Conservation (phyloP, 305 asterid genomes). For the Withania somnifera region DNA sequence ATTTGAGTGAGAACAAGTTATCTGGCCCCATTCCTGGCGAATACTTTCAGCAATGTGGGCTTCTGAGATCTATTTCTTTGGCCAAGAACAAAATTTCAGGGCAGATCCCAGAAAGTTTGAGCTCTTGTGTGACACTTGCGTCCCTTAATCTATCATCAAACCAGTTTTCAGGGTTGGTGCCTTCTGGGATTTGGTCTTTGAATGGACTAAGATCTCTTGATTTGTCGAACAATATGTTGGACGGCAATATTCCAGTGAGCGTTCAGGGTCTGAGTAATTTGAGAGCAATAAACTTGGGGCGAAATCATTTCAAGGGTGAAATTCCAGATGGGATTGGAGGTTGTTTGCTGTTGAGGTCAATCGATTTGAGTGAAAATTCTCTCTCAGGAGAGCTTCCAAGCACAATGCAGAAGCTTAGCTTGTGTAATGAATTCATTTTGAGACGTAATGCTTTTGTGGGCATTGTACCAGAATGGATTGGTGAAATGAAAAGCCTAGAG, state of each 20-base stretch:
- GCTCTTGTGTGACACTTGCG: slow-evolving; percentile 57
- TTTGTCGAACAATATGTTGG: slow-evolving; percentile 64
- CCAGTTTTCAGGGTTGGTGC: slow-evolving; percentile 57
- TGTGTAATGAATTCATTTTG: slow-evolving; percentile 39
- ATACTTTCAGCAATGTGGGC: slow-evolving; percentile 68
- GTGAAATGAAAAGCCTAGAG: slow-evolving; percentile 64
- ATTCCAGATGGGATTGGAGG: slow-evolving; percentile 71
- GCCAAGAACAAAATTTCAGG: slow-evolving; percentile 64
- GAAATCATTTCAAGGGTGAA: slow-evolving; percentile 49
- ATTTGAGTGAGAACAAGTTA: slow-evolving; percentile 67
- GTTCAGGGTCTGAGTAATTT: slow-evolving; percentile 47
- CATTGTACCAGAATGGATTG: slow-evolving; percentile 71
- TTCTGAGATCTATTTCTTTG: slow-evolving; percentile 55
- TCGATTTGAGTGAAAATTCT: slow-evolving; percentile 60
- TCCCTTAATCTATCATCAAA: slow-evolving; percentile 56
- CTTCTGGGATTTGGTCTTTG: slow-evolving; percentile 54
- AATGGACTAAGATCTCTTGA: slow-evolving; percentile 52
- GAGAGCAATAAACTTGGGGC: slow-evolving; percentile 51
- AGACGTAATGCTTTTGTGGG: slow-evolving; percentile 41
- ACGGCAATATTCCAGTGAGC: slow-evolving; percentile 58
- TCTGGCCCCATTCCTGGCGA: slow-evolving; percentile 47
- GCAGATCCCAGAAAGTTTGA: slow-evolving; percentile 53
- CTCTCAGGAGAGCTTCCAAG: slow-evolving; percentile 56
- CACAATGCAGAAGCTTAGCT: slow-evolving; percentile 57
- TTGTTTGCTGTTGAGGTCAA: slow-evolving; percentile 48